Evolutionary conservation across 208 protist genomes (phyloP).

Genomic region (Novymonas esmeraldas): DNA sequence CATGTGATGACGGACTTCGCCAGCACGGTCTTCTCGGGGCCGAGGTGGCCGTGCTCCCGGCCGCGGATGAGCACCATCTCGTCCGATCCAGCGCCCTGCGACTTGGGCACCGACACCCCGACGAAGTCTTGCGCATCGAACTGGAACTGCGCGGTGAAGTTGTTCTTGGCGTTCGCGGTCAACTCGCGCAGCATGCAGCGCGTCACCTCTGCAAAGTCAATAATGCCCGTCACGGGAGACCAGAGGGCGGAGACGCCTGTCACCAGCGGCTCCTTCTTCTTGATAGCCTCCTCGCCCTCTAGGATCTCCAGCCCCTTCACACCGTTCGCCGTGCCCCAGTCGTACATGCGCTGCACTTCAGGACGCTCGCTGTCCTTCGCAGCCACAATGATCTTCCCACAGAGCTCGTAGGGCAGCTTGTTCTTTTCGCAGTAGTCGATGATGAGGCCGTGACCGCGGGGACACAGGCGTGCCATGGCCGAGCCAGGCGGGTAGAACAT

Average conservation of each 20-base stretch:
- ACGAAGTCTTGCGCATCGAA: constrained; percentile 82
- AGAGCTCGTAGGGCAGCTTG: constrained; percentile 77
- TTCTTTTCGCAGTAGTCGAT: constrained; percentile 89
- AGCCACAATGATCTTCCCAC: constrained; percentile 93
- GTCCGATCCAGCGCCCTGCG: constrained; percentile 20
- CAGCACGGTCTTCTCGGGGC: constrained; percentile 70
- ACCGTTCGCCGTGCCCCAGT: constrained; percentile 83
- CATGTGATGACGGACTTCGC: constrained; percentile 84
- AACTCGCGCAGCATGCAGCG: constrained; percentile 74
- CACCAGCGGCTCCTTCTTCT: constrained; percentile 77
- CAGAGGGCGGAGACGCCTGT: constrained; percentile 73
- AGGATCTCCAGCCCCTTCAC: constrained; percentile 80
- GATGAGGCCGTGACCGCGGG: constrained; percentile 79
- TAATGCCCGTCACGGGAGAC: constrained; percentile 88
- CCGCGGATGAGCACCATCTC: constrained; percentile 84
- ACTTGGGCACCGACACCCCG: constrained; percentile 43
- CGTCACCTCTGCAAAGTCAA: constrained; percentile 82
- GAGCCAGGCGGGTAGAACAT: constrained; percentile 90
- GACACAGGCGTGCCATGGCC: constrained; percentile 84
- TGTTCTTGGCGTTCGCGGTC: constrained; percentile 26
- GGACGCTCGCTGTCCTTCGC: constrained; percentile 51
- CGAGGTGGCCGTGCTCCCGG: constrained; percentile 70
- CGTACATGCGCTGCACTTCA: constrained; percentile 71
- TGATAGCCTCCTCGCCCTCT: constrained; percentile 61
- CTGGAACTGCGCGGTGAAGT: constrained; percentile 63